Evolutionary conservation across 1,139 yeast species (phyloP), one percentile per base, ranked within the genome.

Genomic region (Yamadazyma jaroonii): DNA sequence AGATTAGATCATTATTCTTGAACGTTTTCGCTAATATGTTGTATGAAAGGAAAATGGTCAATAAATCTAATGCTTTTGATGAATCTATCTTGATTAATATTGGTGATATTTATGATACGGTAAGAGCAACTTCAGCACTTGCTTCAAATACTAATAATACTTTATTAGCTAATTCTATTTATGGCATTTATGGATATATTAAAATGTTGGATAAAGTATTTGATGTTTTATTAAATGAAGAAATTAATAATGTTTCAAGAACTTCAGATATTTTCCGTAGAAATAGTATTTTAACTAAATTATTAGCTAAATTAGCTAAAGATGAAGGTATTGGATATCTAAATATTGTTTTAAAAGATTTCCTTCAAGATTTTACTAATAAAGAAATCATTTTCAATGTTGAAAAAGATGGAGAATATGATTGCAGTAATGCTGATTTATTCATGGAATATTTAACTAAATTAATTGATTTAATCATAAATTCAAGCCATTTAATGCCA

Each of bases 241-340:
- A 88, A 54, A 81, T 87, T 20, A 56, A 66, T 30, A 66, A 63
- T 24, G 80, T 85, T 0, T 62, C 75, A 1, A 74, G 84, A 42
- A 76, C 87, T 10, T 75, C 84, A 27, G 95, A 86, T 52, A 75
- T 87, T 23, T 70, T 88, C 48, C 70, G 96, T 51, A 74, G 95
- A 42, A 88, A 88, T 56, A 83, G 94, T 37, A 84, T 88, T 20
- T 84, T 92, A 29, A 86, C 96, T 0, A 76, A 90, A 51, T 69
- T 87, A 34, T 66, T 87, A 36, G 83, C 90, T 1, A 70, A 84
- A 29, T 81, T 80, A 50, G 84, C 95, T 0, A 79, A 82, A 47
- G 67, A 73, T 17, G 73, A 79, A 47, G 96, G 95, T 0, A 56
- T 61, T 17, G 74, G 68, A 0, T 87, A 85, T 53, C 62, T 88